Conservation (phyloP, 257 asterid genomes). For the Mentha longifolia region DNA sequence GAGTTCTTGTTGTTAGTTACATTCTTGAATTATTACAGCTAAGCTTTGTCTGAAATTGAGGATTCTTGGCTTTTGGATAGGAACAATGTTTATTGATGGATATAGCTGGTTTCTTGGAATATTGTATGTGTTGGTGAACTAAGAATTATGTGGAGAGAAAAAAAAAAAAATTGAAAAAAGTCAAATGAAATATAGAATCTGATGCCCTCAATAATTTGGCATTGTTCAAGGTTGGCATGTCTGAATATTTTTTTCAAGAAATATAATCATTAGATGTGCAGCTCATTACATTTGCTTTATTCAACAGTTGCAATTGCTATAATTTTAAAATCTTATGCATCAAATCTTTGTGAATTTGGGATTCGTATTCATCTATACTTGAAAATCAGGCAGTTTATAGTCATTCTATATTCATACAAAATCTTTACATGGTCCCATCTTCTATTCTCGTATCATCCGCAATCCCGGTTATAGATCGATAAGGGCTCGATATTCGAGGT, state of each 20-base stretch:
- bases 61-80: background rate
- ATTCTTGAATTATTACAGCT: background rate
- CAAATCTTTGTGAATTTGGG: background rate
- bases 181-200: slow-evolving; percentile 45
- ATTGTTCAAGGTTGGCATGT: slow-evolving; percentile 51
- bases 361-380: background rate
- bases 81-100: slow-evolving; percentile 8
- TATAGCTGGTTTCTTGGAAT: slow-evolving; percentile 25
- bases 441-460: background rate
- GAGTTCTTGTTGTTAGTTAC: background rate
- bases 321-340: background rate
- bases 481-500: too few relatives aligned
- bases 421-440: too few relatives aligned
- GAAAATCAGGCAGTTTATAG: background rate
- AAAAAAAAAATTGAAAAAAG: slow-evolving; percentile 15
- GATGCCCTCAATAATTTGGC: slow-evolving; percentile 45
- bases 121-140: slow-evolving; percentile 1
- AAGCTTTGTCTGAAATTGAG: slow-evolving; percentile 7
- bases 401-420: too few relatives aligned
- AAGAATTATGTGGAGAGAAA: background rate
- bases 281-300: slow-evolving; percentile 38
- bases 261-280: slow-evolving; percentile 47
- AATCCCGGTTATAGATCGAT: background rate
- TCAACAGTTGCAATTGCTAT: slow-evolving; percentile 6
- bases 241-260: slow-evolving; percentile 35